Conservation (phyloP, 1,139 yeast species). For the Saccharomyces hybrid region DNA sequence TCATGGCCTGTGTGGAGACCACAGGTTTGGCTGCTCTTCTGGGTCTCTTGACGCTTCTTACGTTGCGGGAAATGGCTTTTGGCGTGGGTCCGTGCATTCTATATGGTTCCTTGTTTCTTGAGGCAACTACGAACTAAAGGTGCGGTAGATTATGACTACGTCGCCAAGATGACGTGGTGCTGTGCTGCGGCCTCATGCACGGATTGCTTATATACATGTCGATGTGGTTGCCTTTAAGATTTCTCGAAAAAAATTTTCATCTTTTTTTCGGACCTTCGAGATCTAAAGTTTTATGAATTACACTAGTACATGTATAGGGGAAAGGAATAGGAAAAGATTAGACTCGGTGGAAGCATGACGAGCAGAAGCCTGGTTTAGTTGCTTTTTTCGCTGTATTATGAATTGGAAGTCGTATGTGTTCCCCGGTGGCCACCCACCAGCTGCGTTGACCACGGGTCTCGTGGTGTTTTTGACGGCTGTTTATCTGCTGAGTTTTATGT, state of each 20-base stretch:
- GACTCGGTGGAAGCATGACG: neutral
- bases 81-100: slow-evolving; percentile 9
- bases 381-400: slow-evolving; percentile 1
- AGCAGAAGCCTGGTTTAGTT: neutral
- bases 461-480: slow-evolving; percentile 45
- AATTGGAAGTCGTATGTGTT: slow-evolving; percentile 14
- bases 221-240: neutral
- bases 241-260: neutral
- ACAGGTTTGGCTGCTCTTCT: slow-evolving; percentile 5
- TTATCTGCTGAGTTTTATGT: slow-evolving; percentile 32
- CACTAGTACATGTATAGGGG: neutral
- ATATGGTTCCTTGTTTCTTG: neutral
- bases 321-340: neutral
- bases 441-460: slow-evolving; percentile 65
- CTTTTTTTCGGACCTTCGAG: neutral
- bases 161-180: neutral
- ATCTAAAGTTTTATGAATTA: neutral
- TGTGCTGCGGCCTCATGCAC: neutral
- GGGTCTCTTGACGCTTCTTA: slow-evolving; percentile 6
- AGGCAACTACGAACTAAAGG: neutral
- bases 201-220: neutral
- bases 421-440: slow-evolving; percentile 36
- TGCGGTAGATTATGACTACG: neutral
- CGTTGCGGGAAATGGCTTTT: neutral
- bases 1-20: slow-evolving; percentile 23